Evolutionary conservation across 306 rosid genomes (phyloP), one percentile per base, ranked within the genome.

Genomic region (Senna tora): DNA sequence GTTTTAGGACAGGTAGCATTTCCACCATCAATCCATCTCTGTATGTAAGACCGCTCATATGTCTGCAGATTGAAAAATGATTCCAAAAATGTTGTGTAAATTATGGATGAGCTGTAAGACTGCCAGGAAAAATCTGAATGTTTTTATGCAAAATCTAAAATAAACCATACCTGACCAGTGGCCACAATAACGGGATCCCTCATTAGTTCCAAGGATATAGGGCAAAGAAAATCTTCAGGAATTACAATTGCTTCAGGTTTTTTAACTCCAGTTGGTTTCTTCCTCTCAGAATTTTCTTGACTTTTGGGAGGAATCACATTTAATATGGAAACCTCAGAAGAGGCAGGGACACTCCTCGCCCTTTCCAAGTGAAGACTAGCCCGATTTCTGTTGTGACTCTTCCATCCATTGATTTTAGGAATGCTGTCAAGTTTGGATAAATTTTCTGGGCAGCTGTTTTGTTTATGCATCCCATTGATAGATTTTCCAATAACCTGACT

Each of bases 171-270:
- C 99, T 94, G 99, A 51, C 99, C 99, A 0, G 99, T 94, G 79
- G 99, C 84, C 65, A 94, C 97, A 77, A 91, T 94, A 74, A 94
- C 99, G 59, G 99, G 99, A 84, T 94, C 97, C 73, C 90, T 86
- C 99, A 94, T 89, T 58, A 91, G 78, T 82, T 94, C 99, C 82
- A 94, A 79, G 72, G 99, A 94, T 75, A 94, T 89, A 21, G 99
- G 96, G 87, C 99, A 94, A 25, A 91, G 84, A 81, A 89, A 91
- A 81, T 94, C 99, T 71, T 92, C 95, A 69, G 97, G 99, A 68
- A 91, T 79, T 21, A 77, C 84, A 75, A 76, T 69, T 72, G 80
- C 80, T 70, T 86, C 91, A 5, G 91, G 71, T 81, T 78, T 94
- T 84, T 89, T 89, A 45, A 66, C 76, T 61, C 77, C 79, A 51